These are phyloP conservation scores for Boletus insuetus DNA, from an alignment of 768 basidiomycete species.

Conservation along the genomic window DNA sequence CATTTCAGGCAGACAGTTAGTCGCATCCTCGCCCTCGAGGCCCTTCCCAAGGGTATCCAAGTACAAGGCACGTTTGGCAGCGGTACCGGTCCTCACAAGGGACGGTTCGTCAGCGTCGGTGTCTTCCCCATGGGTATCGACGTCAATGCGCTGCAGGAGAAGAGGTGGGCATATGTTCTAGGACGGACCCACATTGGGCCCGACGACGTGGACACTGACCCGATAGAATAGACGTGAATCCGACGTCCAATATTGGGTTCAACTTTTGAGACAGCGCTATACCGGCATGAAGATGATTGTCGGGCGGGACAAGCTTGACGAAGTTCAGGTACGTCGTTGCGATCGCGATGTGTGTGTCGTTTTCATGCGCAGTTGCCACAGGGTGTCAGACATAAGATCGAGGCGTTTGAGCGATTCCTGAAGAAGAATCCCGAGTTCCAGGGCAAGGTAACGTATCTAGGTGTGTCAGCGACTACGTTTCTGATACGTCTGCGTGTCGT, in stretches of 20 bases:
- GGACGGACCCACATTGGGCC: neutral
- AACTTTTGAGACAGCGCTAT: conserved; percentile 76
- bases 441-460: conserved; percentile 49
- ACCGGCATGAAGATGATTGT: conserved; percentile 85
- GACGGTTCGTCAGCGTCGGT: conserved; percentile 78
- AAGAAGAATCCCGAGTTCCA: conserved; percentile 78
- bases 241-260: conserved; percentile 82
- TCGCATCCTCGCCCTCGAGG: conserved; percentile 76
- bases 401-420: conserved; percentile 80
- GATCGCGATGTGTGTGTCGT: neutral
- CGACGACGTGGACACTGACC: conserved; percentile 7
- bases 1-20: conserved; percentile 85
- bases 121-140: conserved; percentile 94
- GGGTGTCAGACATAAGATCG: conserved; percentile 80
- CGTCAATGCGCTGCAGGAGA: conserved; percentile 60
- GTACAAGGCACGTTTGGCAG: conserved; percentile 35
- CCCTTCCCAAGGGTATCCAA: conserved; percentile 81
- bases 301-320: conserved; percentile 86
- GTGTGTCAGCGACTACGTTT: neutral
- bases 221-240: conserved; percentile 52
- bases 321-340: conserved; percentile 53
- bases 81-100: conserved; percentile 17
- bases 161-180: conserved; percentile 46
- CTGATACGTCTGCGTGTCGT: neutral
- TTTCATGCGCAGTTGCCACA: conserved; percentile 14